Conservation (phyloP, 2,329 filamentous ascomycete species). For the Sclerotinia subarctica region DNA sequence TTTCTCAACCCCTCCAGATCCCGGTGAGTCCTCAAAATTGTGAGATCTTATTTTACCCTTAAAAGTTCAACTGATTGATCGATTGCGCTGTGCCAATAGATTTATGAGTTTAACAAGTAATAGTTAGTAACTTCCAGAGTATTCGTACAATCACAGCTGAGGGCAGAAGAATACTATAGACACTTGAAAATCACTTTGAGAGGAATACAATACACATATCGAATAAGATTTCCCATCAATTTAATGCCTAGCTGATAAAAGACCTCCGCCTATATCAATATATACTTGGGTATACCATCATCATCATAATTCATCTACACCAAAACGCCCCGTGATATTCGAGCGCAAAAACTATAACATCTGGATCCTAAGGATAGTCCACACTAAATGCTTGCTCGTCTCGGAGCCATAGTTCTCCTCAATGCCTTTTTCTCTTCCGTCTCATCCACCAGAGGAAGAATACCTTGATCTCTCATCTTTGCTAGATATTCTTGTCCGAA, state of each 20-base stretch:
- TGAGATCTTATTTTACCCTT: no score
- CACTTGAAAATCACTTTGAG: background rate
- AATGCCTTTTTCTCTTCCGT: constrained; percentile 74
- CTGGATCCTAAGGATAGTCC: background rate
- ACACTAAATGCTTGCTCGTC: constrained; percentile 68
- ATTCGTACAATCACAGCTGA: background rate
- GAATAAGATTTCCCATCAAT: background rate
- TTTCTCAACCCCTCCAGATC: background rate
- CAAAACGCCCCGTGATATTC: constrained; percentile 5
- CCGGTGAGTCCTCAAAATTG: background rate
- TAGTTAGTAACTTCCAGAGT: background rate
- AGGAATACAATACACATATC: background rate
- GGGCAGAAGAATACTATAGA: background rate
- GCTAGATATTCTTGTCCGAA: constrained; percentile 80
- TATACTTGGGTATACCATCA: constrained; percentile 7
- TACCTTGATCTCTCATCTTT: constrained; percentile 72
- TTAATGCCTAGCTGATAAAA: background rate
- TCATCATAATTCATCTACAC: background rate
- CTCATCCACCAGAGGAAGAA: constrained; percentile 67
- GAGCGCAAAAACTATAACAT: background rate
- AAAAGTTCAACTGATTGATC: no score
- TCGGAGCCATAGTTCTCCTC: constrained; percentile 73
- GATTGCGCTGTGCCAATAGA: no score
- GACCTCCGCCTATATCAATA: constrained; percentile 1
- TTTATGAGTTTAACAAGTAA: no score